Conservation (phyloP, 2,329 filamentous ascomycete genomes). For the Alternaria ventricosa region DNA sequence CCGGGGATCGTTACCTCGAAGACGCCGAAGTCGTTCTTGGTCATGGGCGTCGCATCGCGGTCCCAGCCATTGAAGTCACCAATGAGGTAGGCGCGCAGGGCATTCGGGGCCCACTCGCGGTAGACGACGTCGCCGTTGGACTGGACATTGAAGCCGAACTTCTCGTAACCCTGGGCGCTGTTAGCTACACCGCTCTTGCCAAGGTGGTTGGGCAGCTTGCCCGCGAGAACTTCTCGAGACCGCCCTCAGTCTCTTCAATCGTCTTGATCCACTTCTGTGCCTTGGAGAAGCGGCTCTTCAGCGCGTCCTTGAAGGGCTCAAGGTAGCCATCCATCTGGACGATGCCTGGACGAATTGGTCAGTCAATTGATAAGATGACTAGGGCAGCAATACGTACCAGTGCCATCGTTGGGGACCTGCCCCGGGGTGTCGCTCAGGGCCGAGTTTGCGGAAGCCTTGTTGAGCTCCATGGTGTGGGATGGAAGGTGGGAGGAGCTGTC, state of each 20-base stretch:
- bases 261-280: conserved; percentile 86
- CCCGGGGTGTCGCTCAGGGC: conserved; percentile 54
- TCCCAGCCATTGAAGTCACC: conserved; percentile 98
- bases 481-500: conserved; percentile 13
- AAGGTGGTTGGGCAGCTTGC: conserved; percentile 54
- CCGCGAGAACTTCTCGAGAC: conserved; percentile 88
- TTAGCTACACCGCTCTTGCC: conserved; percentile 22
- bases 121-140: conserved; percentile 86
- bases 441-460: conserved; percentile 55
- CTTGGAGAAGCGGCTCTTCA: conserved; percentile 78
- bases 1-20: conserved; percentile 83
- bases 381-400: conserved; percentile 58
- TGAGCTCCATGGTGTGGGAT: conserved; percentile 47
- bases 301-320: conserved; percentile 77
- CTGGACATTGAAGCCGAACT: conserved; percentile 83
- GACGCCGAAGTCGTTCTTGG: conserved; percentile 81
- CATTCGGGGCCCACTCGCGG: conserved; percentile 96
- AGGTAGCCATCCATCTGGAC: conserved; percentile 89
- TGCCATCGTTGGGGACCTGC: conserved; percentile 71
- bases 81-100: conserved; percentile 80
- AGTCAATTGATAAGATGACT: conserved; percentile 17
- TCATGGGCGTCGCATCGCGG: conserved; percentile 82
- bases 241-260: conserved; percentile 84
- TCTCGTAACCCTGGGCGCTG: conserved; percentile 75
- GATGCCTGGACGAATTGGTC: conserved; percentile 67